Conservation (phyloP, 202 grass and related monocot genomes). For the Hordeum pubiflorum region DNA sequence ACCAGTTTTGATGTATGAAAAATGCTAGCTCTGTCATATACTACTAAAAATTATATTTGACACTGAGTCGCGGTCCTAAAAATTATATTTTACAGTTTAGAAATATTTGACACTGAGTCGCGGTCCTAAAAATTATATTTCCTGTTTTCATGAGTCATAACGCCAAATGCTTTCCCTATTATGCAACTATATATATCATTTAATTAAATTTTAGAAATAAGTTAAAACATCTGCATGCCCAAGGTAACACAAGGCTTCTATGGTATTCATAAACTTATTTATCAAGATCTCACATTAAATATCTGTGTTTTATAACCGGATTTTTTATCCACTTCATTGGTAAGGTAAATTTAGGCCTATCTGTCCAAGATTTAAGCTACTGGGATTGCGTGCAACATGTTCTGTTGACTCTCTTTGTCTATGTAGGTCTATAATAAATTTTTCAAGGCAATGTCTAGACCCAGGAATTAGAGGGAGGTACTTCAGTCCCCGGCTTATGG, state of each 20-base stretch:
- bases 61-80: background rate
- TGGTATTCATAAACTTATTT: background rate
- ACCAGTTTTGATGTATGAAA: background rate
- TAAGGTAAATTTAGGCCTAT: slow-evolving; percentile 4
- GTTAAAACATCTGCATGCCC: background rate
- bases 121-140: background rate
- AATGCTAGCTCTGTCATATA: background rate
- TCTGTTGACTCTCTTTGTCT: slow-evolving; percentile 17
- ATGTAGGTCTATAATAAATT: slow-evolving; percentile 87
- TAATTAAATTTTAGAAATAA: background rate
- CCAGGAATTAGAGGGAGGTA: slow-evolving; percentile 70
- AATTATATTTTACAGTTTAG: background rate
- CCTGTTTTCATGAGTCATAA: background rate
- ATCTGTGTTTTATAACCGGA: background rate
- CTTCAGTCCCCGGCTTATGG: slow-evolving; percentile 95
- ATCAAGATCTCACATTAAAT: background rate
- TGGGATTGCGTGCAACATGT: background rate
- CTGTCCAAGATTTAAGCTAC: background rate
- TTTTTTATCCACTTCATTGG: background rate
- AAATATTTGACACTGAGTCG: background rate
- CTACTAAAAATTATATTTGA: background rate
- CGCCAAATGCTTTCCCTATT: background rate
- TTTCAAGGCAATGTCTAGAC: slow-evolving; percentile 86
- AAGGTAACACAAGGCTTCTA: background rate
- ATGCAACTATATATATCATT: background rate